A percentile compares a stretch with the other conserved stretches of the same genome.
Evolutionary conservation across 2,329 filamentous ascomycete genomes (phyloP).

Genomic region (Aspergillus fructus): DNA sequence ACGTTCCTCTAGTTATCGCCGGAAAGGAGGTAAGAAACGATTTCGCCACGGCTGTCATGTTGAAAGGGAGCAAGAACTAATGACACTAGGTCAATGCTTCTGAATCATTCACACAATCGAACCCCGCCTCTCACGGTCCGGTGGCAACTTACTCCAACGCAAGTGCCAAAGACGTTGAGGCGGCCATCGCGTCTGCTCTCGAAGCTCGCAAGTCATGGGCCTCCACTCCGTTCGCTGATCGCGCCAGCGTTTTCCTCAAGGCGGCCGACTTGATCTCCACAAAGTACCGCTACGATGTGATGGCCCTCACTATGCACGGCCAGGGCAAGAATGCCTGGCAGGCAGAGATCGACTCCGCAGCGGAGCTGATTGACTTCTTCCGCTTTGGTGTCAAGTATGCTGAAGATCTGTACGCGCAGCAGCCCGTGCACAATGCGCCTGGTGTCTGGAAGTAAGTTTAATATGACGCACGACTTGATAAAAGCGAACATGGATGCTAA

Average conservation of each 20-base stretch:
- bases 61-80: not conserved
- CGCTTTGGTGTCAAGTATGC: conserved; percentile 91
- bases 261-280: conserved; percentile 85
- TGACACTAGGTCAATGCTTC: conserved; percentile 32
- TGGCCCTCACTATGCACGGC: conserved; percentile 93
- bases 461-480: not conserved
- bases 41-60: not conserved
- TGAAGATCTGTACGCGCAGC: conserved; percentile 83
- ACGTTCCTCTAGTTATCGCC: conserved; percentile 79
- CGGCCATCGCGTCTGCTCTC: conserved; percentile 80
- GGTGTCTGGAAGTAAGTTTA: conserved; percentile 77
- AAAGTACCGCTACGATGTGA: conserved; percentile 95
- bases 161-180: conserved; percentile 69
- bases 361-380: conserved; percentile 89
- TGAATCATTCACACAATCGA: conserved; percentile 61
- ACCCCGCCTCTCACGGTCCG: conserved; percentile 77
- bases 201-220: conserved; percentile 87
- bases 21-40: conserved; percentile 68
- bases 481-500: conserved; percentile 2
- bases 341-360: conserved; percentile 95
- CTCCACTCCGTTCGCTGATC: conserved; percentile 79
- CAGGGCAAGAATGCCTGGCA: conserved; percentile 99
- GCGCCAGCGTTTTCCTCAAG: conserved; percentile 92
- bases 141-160: conserved; percentile 86
- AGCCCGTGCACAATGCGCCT: conserved; percentile 78